These are phyloP conservation scores for Acacia crassicarpa DNA, from an alignment of 306 rosid genomes.

Conservation along the genomic window DNA sequence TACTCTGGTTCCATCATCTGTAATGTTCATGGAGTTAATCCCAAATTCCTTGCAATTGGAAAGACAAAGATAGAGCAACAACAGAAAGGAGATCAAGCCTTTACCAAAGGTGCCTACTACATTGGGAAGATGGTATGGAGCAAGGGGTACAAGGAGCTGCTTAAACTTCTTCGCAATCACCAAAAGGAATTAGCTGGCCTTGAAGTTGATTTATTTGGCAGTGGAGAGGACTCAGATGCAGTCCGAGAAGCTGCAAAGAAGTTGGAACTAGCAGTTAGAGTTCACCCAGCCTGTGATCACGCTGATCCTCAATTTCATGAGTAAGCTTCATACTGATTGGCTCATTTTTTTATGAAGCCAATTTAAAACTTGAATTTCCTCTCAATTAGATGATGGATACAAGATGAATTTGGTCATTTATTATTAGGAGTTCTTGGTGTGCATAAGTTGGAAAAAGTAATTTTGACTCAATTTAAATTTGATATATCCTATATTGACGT, in stretches of 20 bases:
- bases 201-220: conserved; percentile 90
- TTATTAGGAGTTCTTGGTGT: conserved; percentile 5
- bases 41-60: conserved; percentile 85
- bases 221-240: conserved; percentile 85
- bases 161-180: conserved; percentile 62
- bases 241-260: conserved; percentile 64
- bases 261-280: conserved; percentile 63
- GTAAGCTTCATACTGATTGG: conserved; percentile 48
- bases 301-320: conserved; percentile 81
- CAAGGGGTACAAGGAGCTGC: conserved; percentile 94
- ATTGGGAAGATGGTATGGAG: conserved; percentile 98
- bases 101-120: conserved; percentile 83
- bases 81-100: conserved; percentile 56
- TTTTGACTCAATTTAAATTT: conserved; percentile 18
- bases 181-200: conserved; percentile 68
- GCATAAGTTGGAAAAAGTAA: conserved; percentile 16
- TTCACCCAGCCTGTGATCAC: conserved; percentile 86
- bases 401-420: conserved; percentile 8
- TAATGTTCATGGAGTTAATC: conserved; percentile 98
- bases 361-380: conserved; percentile 16
- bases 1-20: conserved; percentile 70
- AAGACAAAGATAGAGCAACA: conserved; percentile 70
- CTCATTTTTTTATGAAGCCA: not conserved
- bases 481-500: conserved; percentile 13
- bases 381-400: not conserved